Conservation (phyloP, 2,329 filamentous ascomycete species). For the Phyllosticta paracitricarpa region DNA sequence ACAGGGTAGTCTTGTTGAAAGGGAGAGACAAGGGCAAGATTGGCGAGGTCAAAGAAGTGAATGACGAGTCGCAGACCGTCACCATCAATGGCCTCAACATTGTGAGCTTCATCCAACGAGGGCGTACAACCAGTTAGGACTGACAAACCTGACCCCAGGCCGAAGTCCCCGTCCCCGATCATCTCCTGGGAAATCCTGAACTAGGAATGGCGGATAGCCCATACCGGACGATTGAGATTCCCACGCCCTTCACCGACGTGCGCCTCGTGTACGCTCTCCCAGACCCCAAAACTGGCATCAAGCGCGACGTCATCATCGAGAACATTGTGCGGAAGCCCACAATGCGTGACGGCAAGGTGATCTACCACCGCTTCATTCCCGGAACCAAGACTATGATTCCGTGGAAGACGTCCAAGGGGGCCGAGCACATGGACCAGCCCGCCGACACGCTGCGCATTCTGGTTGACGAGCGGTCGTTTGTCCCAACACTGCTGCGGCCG, state of each 20-base stretch:
- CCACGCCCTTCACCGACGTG: constrained; percentile 60
- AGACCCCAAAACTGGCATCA: constrained; percentile 53
- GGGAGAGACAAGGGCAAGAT: constrained; percentile 79
- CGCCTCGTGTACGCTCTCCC: constrained; percentile 71
- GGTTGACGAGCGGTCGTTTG: constrained; percentile 65
- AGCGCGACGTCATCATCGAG: constrained; percentile 47
- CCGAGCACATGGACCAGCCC: constrained; percentile 44
- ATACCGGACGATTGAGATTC: constrained; percentile 41
- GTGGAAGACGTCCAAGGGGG: constrained; percentile 13
- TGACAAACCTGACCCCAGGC: constrained; percentile 19
- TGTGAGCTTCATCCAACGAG: constrained; percentile 16
- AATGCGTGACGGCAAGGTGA: neutral
- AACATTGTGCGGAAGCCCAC: constrained; percentile 16
- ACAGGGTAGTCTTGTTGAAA: constrained; percentile 72
- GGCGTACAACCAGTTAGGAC: neutral
- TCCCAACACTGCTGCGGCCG: constrained; percentile 64
- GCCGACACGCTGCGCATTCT: constrained; percentile 66
- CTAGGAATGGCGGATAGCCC: constrained; percentile 16
- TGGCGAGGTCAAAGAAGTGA: constrained; percentile 54
- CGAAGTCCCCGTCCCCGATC: constrained; percentile 34
- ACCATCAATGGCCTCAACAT: constrained; percentile 31
- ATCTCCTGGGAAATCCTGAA: constrained; percentile 27
- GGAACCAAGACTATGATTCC: constrained; percentile 19
- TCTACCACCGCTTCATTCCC: constrained; percentile 27
- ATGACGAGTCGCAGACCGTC: constrained; percentile 23